A percentile compares a stretch with the other conserved stretches of the same genome.
Evolutionary conservation across 768 basidiomycete species (phyloP).

Genomic region (Kwoniella europaea): DNA sequence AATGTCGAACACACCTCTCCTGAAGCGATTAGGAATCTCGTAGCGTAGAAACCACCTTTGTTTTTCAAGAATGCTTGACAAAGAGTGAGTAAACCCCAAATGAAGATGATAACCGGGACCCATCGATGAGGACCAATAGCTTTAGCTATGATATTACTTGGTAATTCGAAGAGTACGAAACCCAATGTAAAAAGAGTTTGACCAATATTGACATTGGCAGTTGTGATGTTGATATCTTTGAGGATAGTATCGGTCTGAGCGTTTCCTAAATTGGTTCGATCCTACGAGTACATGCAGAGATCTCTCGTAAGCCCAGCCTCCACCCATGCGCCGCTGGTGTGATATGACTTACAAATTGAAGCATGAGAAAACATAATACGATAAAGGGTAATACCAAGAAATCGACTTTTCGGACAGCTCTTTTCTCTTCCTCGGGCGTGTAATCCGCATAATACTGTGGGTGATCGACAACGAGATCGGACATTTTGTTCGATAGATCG

Average conservation of each 20-base stretch:
- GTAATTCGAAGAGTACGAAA: slow-evolving; percentile 53
- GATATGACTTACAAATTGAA: slow-evolving; percentile 29
- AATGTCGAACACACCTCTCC: slow-evolving; percentile 23
- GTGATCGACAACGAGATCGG: background rate
- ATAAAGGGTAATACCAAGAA: slow-evolving; percentile 25
- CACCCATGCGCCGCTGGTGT: background rate
- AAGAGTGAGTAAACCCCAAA: slow-evolving; percentile 47
- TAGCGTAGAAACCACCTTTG: slow-evolving; percentile 40
- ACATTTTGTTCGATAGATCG: background rate
- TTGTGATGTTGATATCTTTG: slow-evolving; percentile 38
- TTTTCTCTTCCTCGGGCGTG: slow-evolving; percentile 15
- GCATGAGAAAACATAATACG: slow-evolving; percentile 28
- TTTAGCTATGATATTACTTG: slow-evolving; percentile 43
- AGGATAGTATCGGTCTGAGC: slow-evolving; percentile 38
- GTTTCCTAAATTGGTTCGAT: slow-evolving; percentile 36
- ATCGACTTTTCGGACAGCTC: slow-evolving; percentile 31
- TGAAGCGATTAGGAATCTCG: slow-evolving; percentile 43
- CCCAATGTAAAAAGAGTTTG: slow-evolving; percentile 51
- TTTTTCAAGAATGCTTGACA: slow-evolving; percentile 47
- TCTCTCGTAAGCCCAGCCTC: background rate
- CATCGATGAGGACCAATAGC: slow-evolving; percentile 41
- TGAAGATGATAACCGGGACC: slow-evolving; percentile 60
- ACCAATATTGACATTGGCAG: slow-evolving; percentile 45
- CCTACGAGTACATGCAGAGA: slow-evolving; percentile 5
- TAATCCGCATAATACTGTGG: slow-evolving; percentile 14